These are phyloP conservation scores for Bromus sterilis DNA, from an alignment of 176 grass and related monocot genomes.

Conservation along the genomic window DNA sequence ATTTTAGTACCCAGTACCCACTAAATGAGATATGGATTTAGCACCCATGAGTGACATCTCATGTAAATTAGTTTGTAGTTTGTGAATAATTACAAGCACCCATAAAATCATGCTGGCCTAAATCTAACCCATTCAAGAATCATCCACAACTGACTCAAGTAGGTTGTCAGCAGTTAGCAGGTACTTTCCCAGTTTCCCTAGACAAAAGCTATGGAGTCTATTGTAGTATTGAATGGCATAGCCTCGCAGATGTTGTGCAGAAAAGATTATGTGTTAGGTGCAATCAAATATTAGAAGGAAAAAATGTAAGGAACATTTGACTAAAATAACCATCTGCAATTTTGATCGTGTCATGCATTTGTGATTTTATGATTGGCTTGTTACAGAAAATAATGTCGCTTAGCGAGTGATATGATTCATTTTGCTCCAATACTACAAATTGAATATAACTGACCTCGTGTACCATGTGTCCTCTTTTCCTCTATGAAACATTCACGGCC, in stretches of 20 bases:
- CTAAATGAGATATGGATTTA: not conserved
- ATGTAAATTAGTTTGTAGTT: too few relatives aligned
- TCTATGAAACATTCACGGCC: constrained; percentile 64
- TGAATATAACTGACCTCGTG: constrained; percentile 40
- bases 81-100: too few relatives aligned
- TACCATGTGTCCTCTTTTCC: constrained; percentile 68
- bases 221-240: not conserved
- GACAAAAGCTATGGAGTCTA: not conserved
- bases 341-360: not conserved
- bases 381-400: not conserved
- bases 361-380: not conserved
- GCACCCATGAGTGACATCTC: too few relatives aligned
- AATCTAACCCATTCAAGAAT: not conserved
- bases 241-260: not conserved
- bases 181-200: not conserved
- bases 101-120: not conserved
- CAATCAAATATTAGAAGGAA: not conserved
- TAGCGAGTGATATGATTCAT: not conserved
- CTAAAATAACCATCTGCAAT: not conserved
- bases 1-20: too few relatives aligned
- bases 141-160: not conserved
- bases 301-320: not conserved
- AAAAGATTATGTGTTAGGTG: not conserved
- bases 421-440: not conserved
- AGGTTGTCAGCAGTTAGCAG: not conserved